Evolutionary conservation across 768 basidiomycete species (phyloP), one percentile per base, ranked within the genome.

Genomic region (Podaxis mareebaensis): DNA sequence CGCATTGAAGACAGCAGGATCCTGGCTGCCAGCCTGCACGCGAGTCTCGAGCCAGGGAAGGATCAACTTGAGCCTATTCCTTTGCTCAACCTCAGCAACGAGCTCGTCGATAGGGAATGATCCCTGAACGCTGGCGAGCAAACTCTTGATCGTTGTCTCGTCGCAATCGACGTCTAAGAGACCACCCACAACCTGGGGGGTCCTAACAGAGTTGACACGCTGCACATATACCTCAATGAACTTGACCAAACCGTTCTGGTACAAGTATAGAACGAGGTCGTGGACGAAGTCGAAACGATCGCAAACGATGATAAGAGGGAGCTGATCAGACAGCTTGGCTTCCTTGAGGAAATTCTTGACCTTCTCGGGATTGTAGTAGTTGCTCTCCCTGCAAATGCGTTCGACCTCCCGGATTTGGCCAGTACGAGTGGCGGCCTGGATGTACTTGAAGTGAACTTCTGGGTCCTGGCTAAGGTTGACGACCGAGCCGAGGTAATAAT

Each of bases 341-440:
- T 99, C 97, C 77, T 98, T 98, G 75, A 98, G 87, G 90, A 98
- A 99, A 79, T 99, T 99, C 85, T 99, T 99, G 85, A 99, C 97
- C 78, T 99, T 99, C 81, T 99, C 97, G 1, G 97, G 93, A 76
- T 96, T 98, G 84, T 99, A 99, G 78, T 81, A 83, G 78, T 99
- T 98, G 76, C 92, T 95, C 79, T 99, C 97, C 59, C 97, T 84
- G 73, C 96, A 98, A 71, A 99, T 96, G 52, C 97, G 95, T 78
- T 99, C 97, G 61, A 99, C 97, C 75, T 99, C 97, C 54, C 97
- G 91, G 68, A 99, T 95, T 74, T 99, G 97, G 46, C 96, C 96
- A 30, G 97, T 99, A 28, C 96, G 89, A 1, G 95, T 96, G 5
- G 97, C 97, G 28, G 97, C 97, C 72, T 99, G 96, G 72, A 99